These are phyloP conservation scores for Tetrahymena elliotti DNA, from an alignment of 73 alveolate species.

Conservation along the genomic window DNA sequence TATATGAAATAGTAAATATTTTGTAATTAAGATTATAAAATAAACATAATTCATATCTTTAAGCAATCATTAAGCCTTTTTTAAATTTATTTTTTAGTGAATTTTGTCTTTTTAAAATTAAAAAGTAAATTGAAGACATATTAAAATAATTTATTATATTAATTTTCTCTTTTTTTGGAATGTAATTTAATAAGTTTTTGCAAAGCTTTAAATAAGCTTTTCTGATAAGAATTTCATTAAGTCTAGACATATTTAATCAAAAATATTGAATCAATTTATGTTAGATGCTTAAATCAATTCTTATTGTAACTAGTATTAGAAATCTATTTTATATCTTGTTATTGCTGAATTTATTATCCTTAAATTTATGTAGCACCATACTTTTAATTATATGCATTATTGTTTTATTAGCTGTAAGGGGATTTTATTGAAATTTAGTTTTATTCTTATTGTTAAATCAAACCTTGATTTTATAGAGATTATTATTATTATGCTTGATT, in stretches of 20 bases:
- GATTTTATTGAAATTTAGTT: background rate
- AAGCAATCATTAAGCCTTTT: background rate
- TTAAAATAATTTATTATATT: no score
- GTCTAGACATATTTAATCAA: no score
- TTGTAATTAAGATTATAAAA: background rate
- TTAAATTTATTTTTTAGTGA: background rate
- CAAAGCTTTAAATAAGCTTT: no score
- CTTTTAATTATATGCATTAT: background rate
- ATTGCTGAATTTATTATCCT: background rate
- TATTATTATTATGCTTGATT: background rate
- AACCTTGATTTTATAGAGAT: no score
- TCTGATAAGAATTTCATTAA: no score
- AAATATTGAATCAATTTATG: background rate
- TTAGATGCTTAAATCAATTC: background rate
- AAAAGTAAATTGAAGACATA: background rate
- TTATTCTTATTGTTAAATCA: background rate
- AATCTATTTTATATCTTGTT: background rate
- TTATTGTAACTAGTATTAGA: background rate
- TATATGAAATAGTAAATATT: background rate
- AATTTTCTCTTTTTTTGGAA: background rate
- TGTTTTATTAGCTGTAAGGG: background rate
- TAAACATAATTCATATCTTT: background rate
- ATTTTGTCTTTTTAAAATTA: background rate
- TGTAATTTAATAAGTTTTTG: no score
- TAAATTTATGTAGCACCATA: background rate